Conservation (phyloP, 345 rosid species). For the Syzygium oleosum region DNA sequence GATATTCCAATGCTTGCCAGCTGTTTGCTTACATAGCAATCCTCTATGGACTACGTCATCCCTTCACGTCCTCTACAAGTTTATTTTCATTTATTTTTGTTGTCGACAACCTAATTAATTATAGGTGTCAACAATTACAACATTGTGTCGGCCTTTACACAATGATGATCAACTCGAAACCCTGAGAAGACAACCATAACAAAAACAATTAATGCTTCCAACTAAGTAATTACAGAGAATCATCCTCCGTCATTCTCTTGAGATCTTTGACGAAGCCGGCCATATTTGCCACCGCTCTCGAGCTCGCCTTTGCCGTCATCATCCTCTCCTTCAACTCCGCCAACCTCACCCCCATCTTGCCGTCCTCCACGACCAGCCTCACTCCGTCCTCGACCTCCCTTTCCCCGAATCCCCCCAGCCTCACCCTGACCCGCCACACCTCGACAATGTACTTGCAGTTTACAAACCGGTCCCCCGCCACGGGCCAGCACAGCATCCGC, state of each 20-base stretch:
- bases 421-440: constrained; percentile 3
- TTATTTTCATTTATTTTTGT: too few species aligned
- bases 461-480: constrained; percentile 73
- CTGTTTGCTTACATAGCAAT: too few species aligned
- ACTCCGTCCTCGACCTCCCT: constrained; percentile 18
- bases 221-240: not conserved
- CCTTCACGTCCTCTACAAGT: too few species aligned
- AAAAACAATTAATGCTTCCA: not conserved
- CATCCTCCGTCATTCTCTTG: not conserved
- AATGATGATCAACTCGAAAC: not conserved
- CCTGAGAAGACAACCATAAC: not conserved
- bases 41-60: too few species aligned
- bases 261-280: constrained; percentile 19
- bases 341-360: constrained; percentile 28
- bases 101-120: too few species aligned
- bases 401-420: not conserved
- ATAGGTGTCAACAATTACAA: too few species aligned
- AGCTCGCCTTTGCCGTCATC: constrained; percentile 26
- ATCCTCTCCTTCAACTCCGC: constrained; percentile 22
- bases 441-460: constrained; percentile 31
- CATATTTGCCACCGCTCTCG: constrained; percentile 12
- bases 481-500: constrained; percentile 53
- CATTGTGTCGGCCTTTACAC: not conserved
- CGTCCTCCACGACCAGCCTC: constrained; percentile 34
- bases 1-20: too few species aligned